These are phyloP conservation scores for Aspergillus sp. DNA, from an alignment of 2,329 filamentous ascomycete species.

Conservation along the genomic window DNA sequence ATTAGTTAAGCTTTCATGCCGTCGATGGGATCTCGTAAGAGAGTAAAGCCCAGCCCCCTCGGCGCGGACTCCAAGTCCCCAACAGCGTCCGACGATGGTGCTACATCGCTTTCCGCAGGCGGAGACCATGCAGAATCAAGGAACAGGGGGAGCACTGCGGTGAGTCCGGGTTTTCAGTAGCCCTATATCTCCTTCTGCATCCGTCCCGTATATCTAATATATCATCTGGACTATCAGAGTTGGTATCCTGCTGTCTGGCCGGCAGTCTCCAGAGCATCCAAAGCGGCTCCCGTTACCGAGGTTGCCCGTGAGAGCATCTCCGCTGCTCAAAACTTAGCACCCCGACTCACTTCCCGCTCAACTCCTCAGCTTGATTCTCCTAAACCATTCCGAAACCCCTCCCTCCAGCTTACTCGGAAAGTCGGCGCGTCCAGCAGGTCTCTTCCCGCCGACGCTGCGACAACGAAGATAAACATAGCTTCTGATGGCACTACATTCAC, in stretches of 20 bases:
- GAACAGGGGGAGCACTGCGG: conserved; percentile 29
- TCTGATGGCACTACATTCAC: conserved; percentile 42
- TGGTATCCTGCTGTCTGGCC: conserved; percentile 53
- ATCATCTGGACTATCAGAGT: conserved; percentile 26
- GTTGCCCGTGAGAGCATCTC: conserved; percentile 53
- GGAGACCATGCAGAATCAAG: conserved; percentile 29
- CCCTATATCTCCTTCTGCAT: background rate
- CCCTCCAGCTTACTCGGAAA: conserved; percentile 47
- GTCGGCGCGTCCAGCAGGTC: conserved; percentile 45
- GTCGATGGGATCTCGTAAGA: conserved; percentile 46
- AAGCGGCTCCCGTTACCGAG: conserved; percentile 52
- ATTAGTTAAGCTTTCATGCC: conserved; percentile 36
- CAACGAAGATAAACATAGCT: conserved; percentile 48
- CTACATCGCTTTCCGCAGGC: conserved; percentile 15
- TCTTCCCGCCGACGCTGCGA: conserved; percentile 47
- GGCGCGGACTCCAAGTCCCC: conserved; percentile 30
- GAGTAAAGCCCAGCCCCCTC: conserved; percentile 44
- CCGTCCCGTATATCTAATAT: conserved; percentile 13
- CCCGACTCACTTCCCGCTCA: conserved; percentile 37
- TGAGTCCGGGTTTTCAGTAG: conserved; percentile 26
- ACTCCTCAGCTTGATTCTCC: conserved; percentile 28
- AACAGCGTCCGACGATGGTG: conserved; percentile 25
- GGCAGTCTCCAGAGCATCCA: conserved; percentile 38
- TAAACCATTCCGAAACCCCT: conserved; percentile 34
- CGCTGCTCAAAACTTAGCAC: conserved; percentile 41